Percentiles rank a stretch among this genome's conserved stretches.
These are phyloP conservation scores for Dictyostelium brefeldianum DNA, from an alignment of 78 protist genomes.

Conservation along the genomic window DNA sequence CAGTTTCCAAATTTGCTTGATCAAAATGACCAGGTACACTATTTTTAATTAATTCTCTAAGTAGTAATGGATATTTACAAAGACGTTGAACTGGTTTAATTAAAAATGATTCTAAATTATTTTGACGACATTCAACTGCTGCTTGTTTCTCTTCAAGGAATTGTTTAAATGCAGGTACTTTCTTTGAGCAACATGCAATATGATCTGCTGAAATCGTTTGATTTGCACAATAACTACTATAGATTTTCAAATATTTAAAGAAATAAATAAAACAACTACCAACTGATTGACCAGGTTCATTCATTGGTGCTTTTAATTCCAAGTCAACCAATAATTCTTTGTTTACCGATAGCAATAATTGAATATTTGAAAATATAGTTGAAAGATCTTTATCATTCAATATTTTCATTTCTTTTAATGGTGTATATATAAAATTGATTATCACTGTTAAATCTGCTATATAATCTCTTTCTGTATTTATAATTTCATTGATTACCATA, in stretches of 20 bases:
- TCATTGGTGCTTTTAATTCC: conserved; percentile 30
- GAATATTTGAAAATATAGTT: conserved; percentile 60
- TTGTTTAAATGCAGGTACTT: conserved; percentile 63
- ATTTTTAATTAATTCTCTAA: conserved; percentile 69
- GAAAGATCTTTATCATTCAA: conserved; percentile 46
- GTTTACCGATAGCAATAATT: conserved; percentile 48
- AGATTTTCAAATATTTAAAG: conserved; percentile 50
- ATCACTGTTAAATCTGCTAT: conserved; percentile 50
- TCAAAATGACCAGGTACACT: conserved; percentile 34
- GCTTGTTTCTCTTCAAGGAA: conserved; percentile 68
- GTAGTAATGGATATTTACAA: conserved; percentile 78
- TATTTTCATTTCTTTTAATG: conserved; percentile 46
- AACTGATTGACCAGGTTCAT: conserved; percentile 3
- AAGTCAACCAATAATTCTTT: conserved; percentile 46
- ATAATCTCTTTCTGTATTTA: conserved; percentile 71
- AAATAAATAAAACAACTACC: conserved; percentile 49
- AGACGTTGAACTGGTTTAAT: conserved; percentile 81
- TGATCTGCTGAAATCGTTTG: conserved; percentile 66
- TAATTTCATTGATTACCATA: conserved; percentile 69
- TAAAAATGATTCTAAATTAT: conserved; percentile 49
- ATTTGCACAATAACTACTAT: conserved; percentile 67
- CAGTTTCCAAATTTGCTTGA: conserved; percentile 30
- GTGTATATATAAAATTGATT: conserved; percentile 32
- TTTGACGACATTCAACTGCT: conserved; percentile 50
- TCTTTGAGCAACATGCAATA: conserved; percentile 29